A percentile compares a stretch with the other conserved stretches of the same genome.
Evolutionary conservation across 2,329 filamentous ascomycete species (phyloP).

Genomic region (Fusarium ramigenum): DNA sequence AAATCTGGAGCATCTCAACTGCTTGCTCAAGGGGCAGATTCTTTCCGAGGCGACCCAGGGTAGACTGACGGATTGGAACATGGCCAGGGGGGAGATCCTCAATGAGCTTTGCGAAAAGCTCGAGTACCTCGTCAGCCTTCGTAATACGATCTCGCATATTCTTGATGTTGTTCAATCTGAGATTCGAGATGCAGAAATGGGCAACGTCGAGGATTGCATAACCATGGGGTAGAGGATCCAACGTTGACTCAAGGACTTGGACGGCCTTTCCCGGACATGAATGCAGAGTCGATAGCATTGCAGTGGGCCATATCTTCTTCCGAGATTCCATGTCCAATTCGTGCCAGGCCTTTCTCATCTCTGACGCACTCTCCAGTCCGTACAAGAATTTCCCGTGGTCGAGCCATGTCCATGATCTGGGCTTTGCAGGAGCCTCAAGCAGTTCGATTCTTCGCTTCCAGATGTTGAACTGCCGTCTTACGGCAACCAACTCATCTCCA

Average conservation of each 20-base stretch:
- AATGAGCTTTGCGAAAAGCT: slow-evolving; percentile 44
- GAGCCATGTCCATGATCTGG: slow-evolving; percentile 40
- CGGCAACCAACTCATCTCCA: slow-evolving; percentile 32
- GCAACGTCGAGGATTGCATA: slow-evolving; percentile 52
- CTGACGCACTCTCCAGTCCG: slow-evolving; percentile 40
- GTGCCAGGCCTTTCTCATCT: slow-evolving; percentile 50
- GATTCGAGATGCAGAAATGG: slow-evolving; percentile 42
- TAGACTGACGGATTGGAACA: slow-evolving; percentile 51
- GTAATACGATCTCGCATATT: slow-evolving; percentile 32
- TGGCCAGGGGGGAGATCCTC: slow-evolving; percentile 43
- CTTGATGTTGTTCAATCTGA: slow-evolving; percentile 29
- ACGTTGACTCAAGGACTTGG: slow-evolving; percentile 50
- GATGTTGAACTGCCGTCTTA: slow-evolving; percentile 39
- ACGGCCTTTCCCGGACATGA: slow-evolving; percentile 45
- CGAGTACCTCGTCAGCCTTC: slow-evolving; percentile 45
- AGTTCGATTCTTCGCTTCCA: slow-evolving; percentile 44
- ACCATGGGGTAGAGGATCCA: slow-evolving; percentile 48
- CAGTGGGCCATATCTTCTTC: slow-evolving; percentile 43
- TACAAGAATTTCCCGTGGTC: slow-evolving; percentile 45
- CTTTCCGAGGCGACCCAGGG: slow-evolving; percentile 48
- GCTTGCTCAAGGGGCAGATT: slow-evolving; percentile 45
- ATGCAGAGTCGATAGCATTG: slow-evolving; percentile 51
- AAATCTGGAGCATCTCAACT: slow-evolving; percentile 49
- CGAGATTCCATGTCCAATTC: slow-evolving; percentile 40
- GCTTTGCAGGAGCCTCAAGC: slow-evolving; percentile 27